Conservation (phyloP, 345 rosid genomes). For the Gossypium stocksii region DNA sequence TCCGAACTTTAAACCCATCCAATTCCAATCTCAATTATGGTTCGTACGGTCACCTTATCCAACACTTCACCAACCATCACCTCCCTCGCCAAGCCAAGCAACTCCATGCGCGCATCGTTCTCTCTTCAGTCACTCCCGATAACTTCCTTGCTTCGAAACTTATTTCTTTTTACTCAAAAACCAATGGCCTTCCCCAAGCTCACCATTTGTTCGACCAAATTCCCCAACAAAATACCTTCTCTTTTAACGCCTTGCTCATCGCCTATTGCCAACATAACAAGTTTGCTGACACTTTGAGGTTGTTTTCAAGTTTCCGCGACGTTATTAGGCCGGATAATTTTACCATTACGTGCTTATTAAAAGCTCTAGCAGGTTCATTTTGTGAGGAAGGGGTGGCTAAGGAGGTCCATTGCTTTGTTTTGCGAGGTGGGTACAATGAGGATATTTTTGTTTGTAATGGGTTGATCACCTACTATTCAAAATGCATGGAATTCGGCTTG, state of each 20-base stretch:
- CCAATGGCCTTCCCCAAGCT: conserved; percentile 37
- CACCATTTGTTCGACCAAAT: conserved; percentile 68
- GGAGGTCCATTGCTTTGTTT: conserved; percentile 55
- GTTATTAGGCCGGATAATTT: conserved; percentile 41
- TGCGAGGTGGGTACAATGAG: conserved; percentile 42
- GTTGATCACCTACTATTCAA: conserved; percentile 57
- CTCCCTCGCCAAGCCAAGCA: conserved; percentile 69
- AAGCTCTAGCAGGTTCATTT: conserved; percentile 44
- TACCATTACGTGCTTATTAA: conserved; percentile 58
- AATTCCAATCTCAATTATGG: conserved; percentile 43
- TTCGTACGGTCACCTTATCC: conserved; percentile 59
- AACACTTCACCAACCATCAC: conserved; percentile 41
- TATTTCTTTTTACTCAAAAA: conserved; percentile 45
- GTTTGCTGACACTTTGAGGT: conserved; percentile 39
- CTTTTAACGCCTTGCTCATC: conserved; percentile 72
- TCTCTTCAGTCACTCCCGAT: conserved; percentile 42
- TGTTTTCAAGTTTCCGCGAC: conserved; percentile 36
- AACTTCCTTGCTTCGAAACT: conserved; percentile 79
- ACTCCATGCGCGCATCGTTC: conserved; percentile 68
- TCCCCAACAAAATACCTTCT: conserved; percentile 46
- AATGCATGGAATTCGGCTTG: conserved; percentile 35
- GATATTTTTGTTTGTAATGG: conserved; percentile 64
- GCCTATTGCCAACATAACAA: conserved; percentile 50
- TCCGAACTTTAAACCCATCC: conserved; percentile 22
- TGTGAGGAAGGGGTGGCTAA: conserved; percentile 36